A percentile compares a stretch with the other conserved stretches of the same genome.
Conservation (phyloP, 73 alveolate genomes). For the Paramecium pentaurelia region DNA sequence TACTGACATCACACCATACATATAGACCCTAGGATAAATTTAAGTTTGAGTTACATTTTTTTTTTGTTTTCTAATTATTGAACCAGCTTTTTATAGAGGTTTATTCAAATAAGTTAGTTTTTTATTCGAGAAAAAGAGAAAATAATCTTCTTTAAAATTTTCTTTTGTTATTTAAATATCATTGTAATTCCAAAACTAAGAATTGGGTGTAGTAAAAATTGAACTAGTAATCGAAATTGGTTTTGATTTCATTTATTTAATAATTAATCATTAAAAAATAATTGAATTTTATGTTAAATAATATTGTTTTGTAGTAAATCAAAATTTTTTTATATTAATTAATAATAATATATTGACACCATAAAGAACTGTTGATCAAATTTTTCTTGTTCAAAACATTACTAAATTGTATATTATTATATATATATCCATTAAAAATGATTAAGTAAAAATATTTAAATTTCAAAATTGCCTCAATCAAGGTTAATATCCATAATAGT, state of each 20-base stretch:
- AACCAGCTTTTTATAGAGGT: neutral
- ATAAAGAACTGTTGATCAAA: neutral
- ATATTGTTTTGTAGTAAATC: neutral
- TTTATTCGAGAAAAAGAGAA: neutral
- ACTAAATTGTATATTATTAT: too few relatives aligned
- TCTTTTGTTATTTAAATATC: neutral
- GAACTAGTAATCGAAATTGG: neutral
- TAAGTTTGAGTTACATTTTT: neutral
- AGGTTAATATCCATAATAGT: neutral
- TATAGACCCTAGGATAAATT: neutral
- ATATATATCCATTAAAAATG: neutral
- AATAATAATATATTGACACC: neutral
- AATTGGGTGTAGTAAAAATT: neutral
- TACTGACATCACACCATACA: neutral
- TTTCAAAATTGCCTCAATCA: neutral
- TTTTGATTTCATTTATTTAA: neutral
- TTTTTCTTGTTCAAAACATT: neutral
- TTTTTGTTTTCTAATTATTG: neutral
- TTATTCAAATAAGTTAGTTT: neutral
- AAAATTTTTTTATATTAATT: neutral
- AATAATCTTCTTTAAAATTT: neutral
- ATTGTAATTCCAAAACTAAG: neutral
- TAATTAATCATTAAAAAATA: neutral
- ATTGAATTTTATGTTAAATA: neutral
- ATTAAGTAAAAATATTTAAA: neutral